phyloP scores from a whole-genome alignment of 306 rosid species.

The Medicago lupulina region DNA sequence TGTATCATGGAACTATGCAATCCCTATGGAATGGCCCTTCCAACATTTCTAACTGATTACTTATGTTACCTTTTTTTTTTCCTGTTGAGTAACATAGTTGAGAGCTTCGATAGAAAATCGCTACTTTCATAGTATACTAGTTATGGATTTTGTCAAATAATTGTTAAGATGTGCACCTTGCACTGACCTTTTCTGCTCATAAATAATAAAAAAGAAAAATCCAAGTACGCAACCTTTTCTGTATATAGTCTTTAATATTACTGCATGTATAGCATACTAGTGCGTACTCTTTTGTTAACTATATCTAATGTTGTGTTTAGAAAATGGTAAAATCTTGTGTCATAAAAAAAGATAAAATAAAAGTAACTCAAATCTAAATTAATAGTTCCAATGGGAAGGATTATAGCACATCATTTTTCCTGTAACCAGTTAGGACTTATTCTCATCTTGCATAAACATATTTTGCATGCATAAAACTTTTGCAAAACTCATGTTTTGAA shows the following conservation, averaged over 20 bases:
- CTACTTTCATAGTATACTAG: slow-evolving; percentile 15
- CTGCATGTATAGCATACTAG: background rate
- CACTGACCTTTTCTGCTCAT: slow-evolving; percentile 29
- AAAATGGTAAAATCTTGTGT: no score
- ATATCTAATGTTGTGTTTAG: no score
- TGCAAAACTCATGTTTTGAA: no score
- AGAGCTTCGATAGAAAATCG: background rate
- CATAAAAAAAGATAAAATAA: no score
- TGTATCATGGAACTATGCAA: slow-evolving; percentile 43
- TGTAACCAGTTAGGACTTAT: no score
- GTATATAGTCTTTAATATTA: background rate
- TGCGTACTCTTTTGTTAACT: background rate
- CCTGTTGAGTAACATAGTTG: slow-evolving; percentile 18
- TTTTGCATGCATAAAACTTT: no score
- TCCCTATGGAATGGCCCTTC: slow-evolving; percentile 54
- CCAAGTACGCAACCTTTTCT: background rate
- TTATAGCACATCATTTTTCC: no score
- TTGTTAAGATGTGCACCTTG: slow-evolving; percentile 21
- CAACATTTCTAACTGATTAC: slow-evolving; percentile 44
- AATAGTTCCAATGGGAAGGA: no score
- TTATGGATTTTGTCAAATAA: slow-evolving; percentile 36
- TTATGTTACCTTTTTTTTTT: background rate
- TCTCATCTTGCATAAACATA: no score
- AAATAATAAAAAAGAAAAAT: background rate
- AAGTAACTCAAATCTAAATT: no score